Evolutionary conservation across 805 yeast species (phyloP).

Genomic region (Metschnikowia vanudenii): DNA sequence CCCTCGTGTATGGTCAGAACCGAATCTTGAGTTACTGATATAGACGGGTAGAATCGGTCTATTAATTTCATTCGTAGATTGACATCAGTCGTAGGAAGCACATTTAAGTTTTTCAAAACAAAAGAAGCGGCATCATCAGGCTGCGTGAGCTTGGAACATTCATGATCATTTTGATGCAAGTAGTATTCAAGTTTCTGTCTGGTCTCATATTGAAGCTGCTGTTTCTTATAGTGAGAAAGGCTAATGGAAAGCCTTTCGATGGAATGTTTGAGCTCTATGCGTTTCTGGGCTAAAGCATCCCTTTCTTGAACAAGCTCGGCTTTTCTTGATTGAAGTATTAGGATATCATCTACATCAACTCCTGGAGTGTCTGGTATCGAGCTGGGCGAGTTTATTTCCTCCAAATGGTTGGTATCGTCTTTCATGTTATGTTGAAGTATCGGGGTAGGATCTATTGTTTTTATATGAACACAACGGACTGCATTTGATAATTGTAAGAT

Average conservation of each 20-base stretch:
- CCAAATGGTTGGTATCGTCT: constrained; percentile 5
- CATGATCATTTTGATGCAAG: constrained; percentile 20
- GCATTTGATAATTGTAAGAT: not conserved
- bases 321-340: constrained; percentile 14
- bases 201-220: constrained; percentile 16
- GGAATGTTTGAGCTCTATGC: constrained; percentile 10
- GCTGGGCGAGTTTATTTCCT: constrained; percentile 5
- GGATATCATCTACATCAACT: constrained; percentile 12
- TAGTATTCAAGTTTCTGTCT: constrained; percentile 17
- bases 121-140: constrained; percentile 17
- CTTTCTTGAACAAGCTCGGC: constrained; percentile 15
- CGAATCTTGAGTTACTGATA: constrained; percentile 19
- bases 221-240: constrained; percentile 13
- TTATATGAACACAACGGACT: not conserved
- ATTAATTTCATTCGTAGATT: constrained; percentile 24
- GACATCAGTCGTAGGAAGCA: constrained; percentile 38
- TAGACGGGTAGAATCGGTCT: constrained; percentile 26
- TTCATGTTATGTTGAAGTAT: constrained; percentile 2
- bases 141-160: constrained; percentile 9
- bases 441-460: not conserved
- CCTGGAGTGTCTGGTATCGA: constrained; percentile 6
- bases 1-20: not conserved
- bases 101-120: constrained; percentile 27
- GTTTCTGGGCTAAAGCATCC: constrained; percentile 11
- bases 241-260: constrained; percentile 10